Evolutionary conservation across 2,329 filamentous ascomycete genomes (phyloP), one percentile per base, ranked within the genome.

Genomic region (Alternaria hordeiaustralica): DNA sequence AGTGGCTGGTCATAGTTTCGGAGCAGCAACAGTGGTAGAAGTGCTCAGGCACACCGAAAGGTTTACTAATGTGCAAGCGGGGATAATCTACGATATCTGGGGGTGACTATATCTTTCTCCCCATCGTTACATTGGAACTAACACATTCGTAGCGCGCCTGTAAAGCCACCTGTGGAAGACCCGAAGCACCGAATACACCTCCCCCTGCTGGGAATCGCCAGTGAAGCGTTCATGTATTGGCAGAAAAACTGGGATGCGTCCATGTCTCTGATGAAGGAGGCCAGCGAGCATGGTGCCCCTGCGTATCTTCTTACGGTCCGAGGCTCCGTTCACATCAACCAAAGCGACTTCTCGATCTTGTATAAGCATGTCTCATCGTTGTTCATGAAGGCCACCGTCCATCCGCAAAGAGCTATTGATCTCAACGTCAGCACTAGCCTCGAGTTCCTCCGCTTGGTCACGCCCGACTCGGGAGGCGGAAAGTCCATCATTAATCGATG

Each of bases 161-260:
- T 84, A 67, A 68, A 79, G 70, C 67, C 84, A 58, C 75, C 78
- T 2, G 73, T 75, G 5, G 82, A 85, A 28, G 80, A 83, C 18
- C 78, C 81, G 1, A 70, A 81, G 5, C 80, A 85, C 60, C 81
- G 82, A 15, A 84, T 86, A 47, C 79, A 81, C 41, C 82, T 85
- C 12, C 89, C 89, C 6, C 72, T 91, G 8, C 82, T 92, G 6
- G 87, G 86, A 4, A 88, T 92, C 72, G 90, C 89, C 53, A 87
- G 85, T 6, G 89, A 92, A 75, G 89, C 88, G 0, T 91, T 91
- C 79, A 90, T 90, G 83, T 89, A 91, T 77, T 91, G 89, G 89
- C 84, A 86, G 21, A 82, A 84, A 3, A 92, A 91, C 64, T 90
- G 89, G 71, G 79, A 87, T 44, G 83, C 85, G 36, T 83, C 90